Conservation (phyloP, 2,329 filamentous ascomycete genomes). For the Arthrobotrys pseudoclavata region DNA sequence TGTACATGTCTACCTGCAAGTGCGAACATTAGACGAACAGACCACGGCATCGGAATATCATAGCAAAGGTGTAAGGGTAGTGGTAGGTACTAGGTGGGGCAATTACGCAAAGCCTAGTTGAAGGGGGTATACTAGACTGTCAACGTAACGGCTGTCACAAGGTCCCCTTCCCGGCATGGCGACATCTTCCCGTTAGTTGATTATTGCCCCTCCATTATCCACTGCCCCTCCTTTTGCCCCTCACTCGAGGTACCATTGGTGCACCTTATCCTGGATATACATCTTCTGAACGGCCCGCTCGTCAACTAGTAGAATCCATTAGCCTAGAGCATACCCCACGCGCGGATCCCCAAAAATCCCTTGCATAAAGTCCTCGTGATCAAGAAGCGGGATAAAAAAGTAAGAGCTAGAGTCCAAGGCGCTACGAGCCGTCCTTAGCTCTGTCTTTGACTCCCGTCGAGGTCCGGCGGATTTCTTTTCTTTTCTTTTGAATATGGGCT, state of each 20-base stretch:
- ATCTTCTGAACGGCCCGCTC: neutral
- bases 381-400: conserved; percentile 33
- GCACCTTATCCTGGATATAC: neutral
- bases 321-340: conserved; percentile 21
- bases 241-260: conserved; percentile 10
- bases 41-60: neutral
- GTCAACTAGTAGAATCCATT: conserved; percentile 15
- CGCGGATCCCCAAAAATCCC: conserved; percentile 13
- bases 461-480: conserved; percentile 18
- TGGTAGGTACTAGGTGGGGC: neutral
- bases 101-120: conserved; percentile 1
- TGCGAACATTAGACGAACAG: conserved; percentile 18
- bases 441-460: conserved; percentile 8
- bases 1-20: conserved; percentile 10
- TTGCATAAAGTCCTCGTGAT: conserved; percentile 46
- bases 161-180: conserved; percentile 29
- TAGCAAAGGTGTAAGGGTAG: neutral
- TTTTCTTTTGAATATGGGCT: neutral
- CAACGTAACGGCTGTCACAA: conserved; percentile 19
- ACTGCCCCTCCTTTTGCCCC: conserved; percentile 30
- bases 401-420: conserved; percentile 20
- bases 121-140: conserved; percentile 4
- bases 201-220: conserved; percentile 21
- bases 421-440: conserved; percentile 42
- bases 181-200: conserved; percentile 28